Evolutionary conservation across 108 stramenopile species (phyloP), one percentile per base, ranked within the genome.

Genomic region (Fragilaria radians): DNA sequence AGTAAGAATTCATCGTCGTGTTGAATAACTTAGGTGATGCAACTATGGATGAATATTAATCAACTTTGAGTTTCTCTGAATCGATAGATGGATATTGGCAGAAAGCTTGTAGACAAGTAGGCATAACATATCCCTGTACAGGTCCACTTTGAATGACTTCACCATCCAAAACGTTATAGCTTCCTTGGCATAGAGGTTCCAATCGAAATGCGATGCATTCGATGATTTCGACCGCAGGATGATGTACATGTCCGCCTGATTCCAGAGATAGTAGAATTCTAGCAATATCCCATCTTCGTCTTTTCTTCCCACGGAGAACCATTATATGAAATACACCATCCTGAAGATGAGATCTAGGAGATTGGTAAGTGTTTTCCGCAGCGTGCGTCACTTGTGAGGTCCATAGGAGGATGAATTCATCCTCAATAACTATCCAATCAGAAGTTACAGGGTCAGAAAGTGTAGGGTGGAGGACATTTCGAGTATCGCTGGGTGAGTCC

Each of bases 101-200:
- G 63, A 80, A 84, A 28, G 80, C 81, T 22, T 73, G 67, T 18
- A 82, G 64, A 0, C 72, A 68, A 26, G 42, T 31, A 14, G 74
- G 83, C 29, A 79, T 50, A 18, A 89, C 72, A 5, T 61, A 18
- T 21, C 70, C 93, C 67, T 94, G 93, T 36, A 94, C 65, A n/a
- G 83, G 74, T 31, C 93, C 93, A 28, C 74, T 22, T 64, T 91
- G 86, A 45, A 94, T 68, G 52, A 88, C 68, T 73, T 94, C 93
- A 22, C 93, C 93, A 59, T 94, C 93, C 57, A 94, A 51, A 63
- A 84, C 86, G 65, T 91, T 88, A 70, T 77, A 79, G 21, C 83
- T 83, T 24, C 76, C 81, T 18, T 67, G 46, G 14, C 50, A 73
- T 28, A 66, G 34, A 18, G 88, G 81, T 60, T 90, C 88, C 21